Evolutionary conservation across 345 rosid genomes (phyloP).

Genomic region (Citrus maxima): DNA sequence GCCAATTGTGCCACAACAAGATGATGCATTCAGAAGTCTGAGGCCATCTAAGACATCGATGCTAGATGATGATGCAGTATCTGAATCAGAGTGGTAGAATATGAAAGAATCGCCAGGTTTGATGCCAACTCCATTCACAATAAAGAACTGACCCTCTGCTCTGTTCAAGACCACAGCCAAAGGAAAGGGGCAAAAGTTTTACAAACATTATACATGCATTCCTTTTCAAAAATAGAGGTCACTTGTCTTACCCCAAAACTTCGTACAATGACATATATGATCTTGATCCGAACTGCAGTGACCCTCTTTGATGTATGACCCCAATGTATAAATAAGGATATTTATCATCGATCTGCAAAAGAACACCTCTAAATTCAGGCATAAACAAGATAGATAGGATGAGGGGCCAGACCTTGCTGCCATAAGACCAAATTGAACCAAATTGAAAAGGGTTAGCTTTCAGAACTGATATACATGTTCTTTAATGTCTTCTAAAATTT

Average conservation of each 20-base stretch:
- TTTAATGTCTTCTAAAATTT: conserved; percentile 22
- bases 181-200: no score
- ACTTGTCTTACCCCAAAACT: conserved; percentile 25
- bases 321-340: conserved; percentile 5
- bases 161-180: conserved; percentile 11
- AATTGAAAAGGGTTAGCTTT: neutral
- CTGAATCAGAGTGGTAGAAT: conserved; percentile 35
- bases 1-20: neutral
- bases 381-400: no score
- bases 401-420: neutral
- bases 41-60: conserved; percentile 10
- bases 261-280: neutral
- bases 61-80: conserved; percentile 22
- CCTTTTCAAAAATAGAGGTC: neutral
- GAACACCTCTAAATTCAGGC: neutral
- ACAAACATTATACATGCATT: no score
- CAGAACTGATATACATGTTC: neutral
- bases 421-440: neutral
- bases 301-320: conserved; percentile 1
- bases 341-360: conserved; percentile 3
- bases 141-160: conserved; percentile 10
- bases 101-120: conserved; percentile 33
- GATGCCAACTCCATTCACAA: conserved; percentile 26
- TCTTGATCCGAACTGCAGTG: neutral
- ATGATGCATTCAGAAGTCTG: conserved; percentile 4